Evolutionary conservation across 192 early-diverging fungal genomes (phyloP).

Genomic region (Phlyctochytrium bullatum): DNA sequence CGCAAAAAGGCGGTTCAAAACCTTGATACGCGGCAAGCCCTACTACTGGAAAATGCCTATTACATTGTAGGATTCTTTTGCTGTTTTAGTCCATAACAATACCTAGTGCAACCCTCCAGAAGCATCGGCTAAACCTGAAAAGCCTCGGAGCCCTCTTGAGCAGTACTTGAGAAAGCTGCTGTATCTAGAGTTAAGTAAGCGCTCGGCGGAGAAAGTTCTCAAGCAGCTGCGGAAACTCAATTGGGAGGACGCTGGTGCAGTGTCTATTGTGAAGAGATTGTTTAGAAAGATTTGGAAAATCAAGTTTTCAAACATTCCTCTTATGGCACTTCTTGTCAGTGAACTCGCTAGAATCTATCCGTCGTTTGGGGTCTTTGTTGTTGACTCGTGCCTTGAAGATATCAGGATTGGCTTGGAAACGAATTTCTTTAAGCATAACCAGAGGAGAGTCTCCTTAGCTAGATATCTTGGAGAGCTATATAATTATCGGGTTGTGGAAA

Average conservation of each 20-base stretch:
- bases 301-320: slow-evolving; percentile 80
- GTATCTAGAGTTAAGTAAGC: slow-evolving; percentile 77
- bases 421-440: slow-evolving; percentile 92
- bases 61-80: slow-evolving; percentile 54
- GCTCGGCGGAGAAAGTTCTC: slow-evolving; percentile 63
- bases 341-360: slow-evolving; percentile 80
- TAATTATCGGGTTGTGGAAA: slow-evolving; percentile 83
- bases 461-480: slow-evolving; percentile 92
- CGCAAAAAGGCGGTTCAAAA: slow-evolving; percentile 83
- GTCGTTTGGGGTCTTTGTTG: slow-evolving; percentile 82
- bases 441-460: slow-evolving; percentile 74
- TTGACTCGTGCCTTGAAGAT: slow-evolving; percentile 82
- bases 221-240: slow-evolving; percentile 78
- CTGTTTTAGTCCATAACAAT: slow-evolving; percentile 2
- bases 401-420: slow-evolving; percentile 86
- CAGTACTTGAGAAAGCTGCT: slow-evolving; percentile 85
- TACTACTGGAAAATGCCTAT: slow-evolving; percentile 95
- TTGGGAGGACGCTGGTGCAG: slow-evolving; percentile 67
- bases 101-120: slow-evolving; percentile 78
- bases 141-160: slow-evolving; percentile 79
- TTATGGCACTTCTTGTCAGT: slow-evolving; percentile 76
- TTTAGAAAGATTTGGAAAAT: slow-evolving; percentile 95
- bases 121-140: slow-evolving; percentile 52
- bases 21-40: slow-evolving; percentile 74
- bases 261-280: slow-evolving; percentile 62